Base-by-base conservation (phyloP, 148 eudicot species). In the Amaranthus palmeri region DNA sequence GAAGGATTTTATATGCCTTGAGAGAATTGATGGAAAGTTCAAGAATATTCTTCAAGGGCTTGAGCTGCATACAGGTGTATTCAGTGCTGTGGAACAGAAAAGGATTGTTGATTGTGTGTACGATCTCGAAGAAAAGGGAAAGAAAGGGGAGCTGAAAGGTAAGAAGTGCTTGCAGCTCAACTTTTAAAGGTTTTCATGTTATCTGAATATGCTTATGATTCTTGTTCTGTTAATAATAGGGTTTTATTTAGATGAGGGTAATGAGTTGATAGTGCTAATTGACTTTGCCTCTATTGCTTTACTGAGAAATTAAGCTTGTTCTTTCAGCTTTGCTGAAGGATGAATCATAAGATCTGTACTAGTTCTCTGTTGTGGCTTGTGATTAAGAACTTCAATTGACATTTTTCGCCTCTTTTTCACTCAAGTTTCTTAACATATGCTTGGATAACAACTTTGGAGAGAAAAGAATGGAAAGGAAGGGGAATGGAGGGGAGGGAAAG, bases 11-110 rank as follows among this genome's bases (percentile, higher is more conserved):
- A 80, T 82, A 17, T 88, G 87, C 68, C 71, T 85, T 60, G 96
- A 93, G 86, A 90, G 91, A 74, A 72, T 92, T 48, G 77, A 88
- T 51, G 90, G 90, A 65, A 96, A 85, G 72, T 2, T 82, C 15
- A 84, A 81, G 13, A 92, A 96, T 81, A 87, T 96, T 72, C 78
- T 96, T 14, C 86, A 92, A 18, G 97, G 99, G 3, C 85, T 96
- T 58, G 99, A 96, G 92, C 83, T 96, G 65, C 99, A 92, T 69
- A 79, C 85, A 3, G 89, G 89, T 70, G 92, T 91, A 65, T 90
- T 96, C 73, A 96, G 99, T 77, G 93, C 90, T 59, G 92, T 74
- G 15, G 96, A 92, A 76, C 99, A 96, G 85, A 88, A 80, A 65
- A 84, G 86, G 81, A 92, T 96, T 47, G 97, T 89, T 72, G 84